Evolutionary conservation across 73 alveolate species (phyloP).

Genomic region (Stentor coeruleus): DNA sequence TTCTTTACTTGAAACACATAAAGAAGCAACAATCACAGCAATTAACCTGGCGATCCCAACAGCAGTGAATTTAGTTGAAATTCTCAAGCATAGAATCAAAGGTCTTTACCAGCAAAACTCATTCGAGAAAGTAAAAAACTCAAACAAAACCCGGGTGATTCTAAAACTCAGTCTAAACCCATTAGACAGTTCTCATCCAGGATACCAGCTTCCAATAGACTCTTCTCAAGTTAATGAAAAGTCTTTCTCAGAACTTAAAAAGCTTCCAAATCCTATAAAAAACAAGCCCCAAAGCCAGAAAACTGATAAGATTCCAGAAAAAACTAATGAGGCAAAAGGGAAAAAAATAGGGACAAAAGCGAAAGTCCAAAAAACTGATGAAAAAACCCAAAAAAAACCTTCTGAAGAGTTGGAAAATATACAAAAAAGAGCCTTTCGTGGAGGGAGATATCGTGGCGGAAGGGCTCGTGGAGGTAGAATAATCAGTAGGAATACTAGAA

Average conservation of each 20-base stretch:
- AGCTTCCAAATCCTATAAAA: background rate
- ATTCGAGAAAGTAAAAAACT: background rate
- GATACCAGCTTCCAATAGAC: constrained; percentile 11
- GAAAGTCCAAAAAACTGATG: background rate
- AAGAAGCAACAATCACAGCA: constrained; percentile 21
- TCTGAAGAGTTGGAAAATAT: no score
- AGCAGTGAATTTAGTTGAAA: constrained; percentile 1
- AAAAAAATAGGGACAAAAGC: background rate
- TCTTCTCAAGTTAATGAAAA: constrained; percentile 10
- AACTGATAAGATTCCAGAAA: no score
- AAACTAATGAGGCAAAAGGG: background rate
- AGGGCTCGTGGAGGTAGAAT: background rate
- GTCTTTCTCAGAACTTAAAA: constrained; percentile 3
- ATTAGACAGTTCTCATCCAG: background rate
- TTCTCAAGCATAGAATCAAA: constrained; percentile 15
- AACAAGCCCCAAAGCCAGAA: background rate
- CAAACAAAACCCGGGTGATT: constrained; percentile 23
- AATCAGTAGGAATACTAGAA: background rate
- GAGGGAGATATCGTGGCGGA: background rate
- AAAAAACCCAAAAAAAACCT: background rate
- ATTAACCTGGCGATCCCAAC: constrained; percentile 20
- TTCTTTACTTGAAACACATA: background rate
- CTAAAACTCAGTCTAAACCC: background rate
- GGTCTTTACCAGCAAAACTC: constrained; percentile 26
- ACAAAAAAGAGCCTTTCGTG: no score